Percentiles rank a stretch among this genome's conserved stretches.
Evolutionary conservation across 2,329 filamentous ascomycete species (phyloP).

Genomic region (Pezicula radicicola): DNA sequence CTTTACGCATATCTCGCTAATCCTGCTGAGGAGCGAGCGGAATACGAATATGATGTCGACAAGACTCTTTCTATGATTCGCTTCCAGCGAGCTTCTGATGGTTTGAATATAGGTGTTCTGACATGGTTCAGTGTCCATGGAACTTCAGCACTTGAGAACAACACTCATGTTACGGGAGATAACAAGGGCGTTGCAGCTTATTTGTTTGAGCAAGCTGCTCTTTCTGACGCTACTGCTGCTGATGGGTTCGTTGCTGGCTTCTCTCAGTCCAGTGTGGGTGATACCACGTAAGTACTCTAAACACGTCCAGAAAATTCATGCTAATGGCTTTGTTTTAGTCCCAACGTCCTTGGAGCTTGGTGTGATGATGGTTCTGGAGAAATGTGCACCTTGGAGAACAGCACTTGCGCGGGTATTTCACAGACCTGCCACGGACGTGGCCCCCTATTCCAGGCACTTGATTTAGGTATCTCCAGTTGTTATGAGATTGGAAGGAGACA

Average conservation of each 20-base stretch:
- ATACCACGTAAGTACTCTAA: slow-evolving; percentile 54
- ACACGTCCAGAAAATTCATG: background rate
- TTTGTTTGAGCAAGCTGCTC: slow-evolving; percentile 71
- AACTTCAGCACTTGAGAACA: slow-evolving; percentile 86
- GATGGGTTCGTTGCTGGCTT: slow-evolving; percentile 83
- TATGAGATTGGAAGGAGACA: slow-evolving; percentile 74
- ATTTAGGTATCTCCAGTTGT: slow-evolving; percentile 70
- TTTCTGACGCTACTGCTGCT: slow-evolving; percentile 51
- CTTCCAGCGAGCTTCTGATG: slow-evolving; percentile 71
- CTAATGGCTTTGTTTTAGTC: slow-evolving; percentile 29
- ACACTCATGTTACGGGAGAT: slow-evolving; percentile 80
- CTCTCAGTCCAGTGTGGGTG: slow-evolving; percentile 86
- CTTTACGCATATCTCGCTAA: slow-evolving; percentile 85
- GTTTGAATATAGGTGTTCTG: slow-evolving; percentile 73
- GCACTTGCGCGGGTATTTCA: slow-evolving; percentile 70
- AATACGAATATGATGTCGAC: slow-evolving; percentile 61
- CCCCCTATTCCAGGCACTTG: slow-evolving; percentile 63
- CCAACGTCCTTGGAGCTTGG: slow-evolving; percentile 81
- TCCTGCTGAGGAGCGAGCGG: slow-evolving; percentile 68
- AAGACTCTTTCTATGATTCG: slow-evolving; percentile 77
- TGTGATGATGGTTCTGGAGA: slow-evolving; percentile 81
- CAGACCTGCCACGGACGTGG: slow-evolving; percentile 71
- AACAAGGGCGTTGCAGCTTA: slow-evolving; percentile 93
- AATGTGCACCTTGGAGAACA: slow-evolving; percentile 73
- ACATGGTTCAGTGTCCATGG: slow-evolving; percentile 86